Evolutionary conservation across 179 eudicot species (phyloP), one percentile per base, ranked within the genome.

Genomic region (Drosera spatulata): DNA sequence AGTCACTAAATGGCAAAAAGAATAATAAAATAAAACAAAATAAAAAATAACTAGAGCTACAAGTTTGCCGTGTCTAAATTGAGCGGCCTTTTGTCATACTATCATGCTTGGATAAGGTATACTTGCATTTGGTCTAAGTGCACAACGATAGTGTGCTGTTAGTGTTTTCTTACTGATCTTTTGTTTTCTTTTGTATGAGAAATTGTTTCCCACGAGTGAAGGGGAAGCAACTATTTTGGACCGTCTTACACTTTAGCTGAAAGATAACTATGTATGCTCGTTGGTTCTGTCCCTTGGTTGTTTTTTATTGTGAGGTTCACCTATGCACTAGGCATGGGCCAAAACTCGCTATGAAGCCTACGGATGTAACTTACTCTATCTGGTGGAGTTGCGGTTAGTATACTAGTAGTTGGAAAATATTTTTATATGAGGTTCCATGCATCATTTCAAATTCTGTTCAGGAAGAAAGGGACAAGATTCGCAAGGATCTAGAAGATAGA

Each of bases 381-480:
- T 6, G 7, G 10, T 50, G 4, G 11, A 7, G 10, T 10, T 50
- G 10, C 33, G 33, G 33, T 22, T 22, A 22, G 33, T 22, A 22
- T 22, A 7, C 8, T 43, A 43, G 2, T 12, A n/a, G 54, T 4
- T 14, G 54, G 2, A 10, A 12, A 22, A 49, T 49, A 4, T 4
- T 12, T n/a, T 51, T 7, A 10, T 12, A n/a, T 51, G 4, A 6
- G 13, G 54, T 61, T 61, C 54, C 37, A 52, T 63, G 52, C 41
- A 54, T 63, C 54, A 6, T 15, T 54, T 63, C 33, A 41, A 50
- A 63, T 63, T 63, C 9, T 63, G 41, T 63, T 15, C 90, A 93
- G 96, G 99, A 89, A 73, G 97, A 85, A 70, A 82, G 67, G 66
- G 79, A 79, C 73, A 78, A 75, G 67, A 80, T 79, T 72, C 82